These are phyloP conservation scores for Monosporascus sp. DNA, from an alignment of 2,329 filamentous ascomycete species.

Conservation along the genomic window DNA sequence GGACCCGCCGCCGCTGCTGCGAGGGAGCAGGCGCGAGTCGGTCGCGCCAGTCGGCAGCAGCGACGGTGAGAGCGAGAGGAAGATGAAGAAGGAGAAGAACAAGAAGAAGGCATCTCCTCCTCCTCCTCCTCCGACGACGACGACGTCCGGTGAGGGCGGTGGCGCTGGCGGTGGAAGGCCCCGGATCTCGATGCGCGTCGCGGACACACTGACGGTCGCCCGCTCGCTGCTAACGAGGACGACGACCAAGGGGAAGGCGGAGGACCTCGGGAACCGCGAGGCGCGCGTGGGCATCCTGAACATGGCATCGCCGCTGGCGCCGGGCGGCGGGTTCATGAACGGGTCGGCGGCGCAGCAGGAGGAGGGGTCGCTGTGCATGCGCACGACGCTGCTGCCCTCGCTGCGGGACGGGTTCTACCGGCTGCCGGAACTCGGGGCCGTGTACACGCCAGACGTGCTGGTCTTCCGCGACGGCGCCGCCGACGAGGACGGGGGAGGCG, in stretches of 20 bases:
- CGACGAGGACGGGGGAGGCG: conserved; percentile 19
- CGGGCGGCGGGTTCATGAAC: conserved; percentile 56
- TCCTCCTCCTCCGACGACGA: no score
- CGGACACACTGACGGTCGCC: conserved; percentile 51
- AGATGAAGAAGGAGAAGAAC: background rate
- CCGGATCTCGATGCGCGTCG: conserved; percentile 39
- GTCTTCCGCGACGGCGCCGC: conserved; percentile 42
- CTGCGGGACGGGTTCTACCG: conserved; percentile 55
- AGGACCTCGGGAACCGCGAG: conserved; percentile 10
- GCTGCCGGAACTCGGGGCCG: conserved; percentile 50
- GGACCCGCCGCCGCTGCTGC: conserved; percentile 17
- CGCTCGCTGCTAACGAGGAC: conserved; percentile 22
- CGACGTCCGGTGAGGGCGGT: no score
- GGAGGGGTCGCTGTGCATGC: conserved; percentile 57
- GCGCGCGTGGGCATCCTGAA: conserved; percentile 50
- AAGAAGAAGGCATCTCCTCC: background rate
- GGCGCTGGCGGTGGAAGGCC: conserved; percentile 5
- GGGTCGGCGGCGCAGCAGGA: conserved; percentile 59
- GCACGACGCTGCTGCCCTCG: conserved; percentile 54
- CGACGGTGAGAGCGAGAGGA: background rate
- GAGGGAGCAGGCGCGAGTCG: background rate
- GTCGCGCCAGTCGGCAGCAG: background rate
- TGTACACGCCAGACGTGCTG: conserved; percentile 54
- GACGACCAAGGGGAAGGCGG: background rate
- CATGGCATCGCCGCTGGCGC: conserved; percentile 57